Evolutionary conservation across 495 filamentous ascomycete species (phyloP).

Genomic region (Neurospora tetraspora): DNA sequence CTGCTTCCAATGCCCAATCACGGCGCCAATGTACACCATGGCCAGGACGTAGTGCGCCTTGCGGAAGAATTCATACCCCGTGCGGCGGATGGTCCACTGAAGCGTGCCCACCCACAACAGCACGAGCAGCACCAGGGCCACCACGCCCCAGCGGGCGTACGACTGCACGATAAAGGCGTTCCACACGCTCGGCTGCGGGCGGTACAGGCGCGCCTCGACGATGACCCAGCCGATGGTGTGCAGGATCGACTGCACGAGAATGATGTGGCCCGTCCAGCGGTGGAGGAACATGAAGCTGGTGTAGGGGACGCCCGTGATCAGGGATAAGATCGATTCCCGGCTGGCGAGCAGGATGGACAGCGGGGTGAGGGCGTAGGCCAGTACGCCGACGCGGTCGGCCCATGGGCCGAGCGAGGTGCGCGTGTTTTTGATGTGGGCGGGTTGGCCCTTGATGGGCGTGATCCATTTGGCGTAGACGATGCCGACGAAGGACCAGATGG

Average conservation of each 20-base stretch:
- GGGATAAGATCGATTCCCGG: conserved; percentile 49
- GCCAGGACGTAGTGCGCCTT: conserved; percentile 55
- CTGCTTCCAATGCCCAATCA: conserved; percentile 57
- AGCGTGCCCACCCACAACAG: conserved; percentile 46
- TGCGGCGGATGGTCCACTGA: conserved; percentile 40
- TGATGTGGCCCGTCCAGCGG: conserved; percentile 54
- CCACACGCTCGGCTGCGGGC: conserved; percentile 50
- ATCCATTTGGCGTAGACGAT: conserved; percentile 50
- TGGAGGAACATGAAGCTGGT: conserved; percentile 63
- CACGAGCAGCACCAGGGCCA: conserved; percentile 49
- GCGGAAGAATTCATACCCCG: conserved; percentile 58
- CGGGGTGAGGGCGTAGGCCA: conserved; percentile 59
- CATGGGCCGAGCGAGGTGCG: conserved; percentile 50
- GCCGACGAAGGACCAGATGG: conserved; percentile 54
- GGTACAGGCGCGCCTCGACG: conserved; percentile 50
- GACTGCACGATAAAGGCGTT: conserved; percentile 39
- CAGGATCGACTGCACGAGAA: conserved; percentile 47
- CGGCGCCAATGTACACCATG: conserved; percentile 54
- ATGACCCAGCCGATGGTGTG: conserved; percentile 60
- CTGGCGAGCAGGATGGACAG: conserved; percentile 49
- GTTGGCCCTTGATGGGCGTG: conserved; percentile 42
- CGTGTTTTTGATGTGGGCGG: conserved; percentile 38
- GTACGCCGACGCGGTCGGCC: conserved; percentile 50
- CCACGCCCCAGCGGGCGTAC: conserved; percentile 57
- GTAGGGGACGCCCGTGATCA: conserved; percentile 56